Evolutionary conservation across 2,329 filamentous ascomycete species (phyloP), one percentile per base, ranked within the genome.

Genomic region (Fusarium sp.): DNA sequence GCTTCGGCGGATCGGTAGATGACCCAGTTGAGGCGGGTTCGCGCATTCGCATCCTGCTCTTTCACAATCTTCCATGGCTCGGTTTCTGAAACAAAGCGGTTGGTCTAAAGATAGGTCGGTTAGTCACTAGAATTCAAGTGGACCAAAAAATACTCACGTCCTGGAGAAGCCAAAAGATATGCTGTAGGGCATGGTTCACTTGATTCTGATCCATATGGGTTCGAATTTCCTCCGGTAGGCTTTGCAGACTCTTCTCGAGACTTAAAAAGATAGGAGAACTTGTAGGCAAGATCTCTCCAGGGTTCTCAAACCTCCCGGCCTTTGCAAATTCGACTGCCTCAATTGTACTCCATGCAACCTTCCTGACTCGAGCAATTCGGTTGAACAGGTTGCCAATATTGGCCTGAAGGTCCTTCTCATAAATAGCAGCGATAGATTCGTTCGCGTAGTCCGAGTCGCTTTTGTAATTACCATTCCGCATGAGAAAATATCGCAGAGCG

Each of bases 371-470:
- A 48, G 90, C 90, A 17, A 97, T 85, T 38, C 96, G 90, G 67
- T 90, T 90, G 7, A 92, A 84, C 20, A 98, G 84, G 78, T 98
- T 98, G 5, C 96, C 96, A 10, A 98, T 84, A 1, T 92, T 92
- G 44, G 88, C 87, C 80, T 94, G 91, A 35, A 99, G 86, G 36
- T 91, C 88, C 78, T 95, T 96, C 79, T 92, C 93, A 83, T 98
- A 98, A 66, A 90, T 87, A 20, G 89, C 86, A 49, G 93, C 90
- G 70, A 99, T 92, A 67, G 89, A 87, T 20, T 87, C 83, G 80
- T 98, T 99, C 70, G 92, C 92, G 79, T 98, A 99, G 81, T 95
- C 91, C 36, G 94, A 89, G 80, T 99, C 96, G 64, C 93, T 86
- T 20, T 85, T 84, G 39, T 98, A 90, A 28, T 91, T 93, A 47